These are phyloP conservation scores for Porpolomopsis calyptriformis DNA, from an alignment of 768 basidiomycete species.

Conservation along the genomic window DNA sequence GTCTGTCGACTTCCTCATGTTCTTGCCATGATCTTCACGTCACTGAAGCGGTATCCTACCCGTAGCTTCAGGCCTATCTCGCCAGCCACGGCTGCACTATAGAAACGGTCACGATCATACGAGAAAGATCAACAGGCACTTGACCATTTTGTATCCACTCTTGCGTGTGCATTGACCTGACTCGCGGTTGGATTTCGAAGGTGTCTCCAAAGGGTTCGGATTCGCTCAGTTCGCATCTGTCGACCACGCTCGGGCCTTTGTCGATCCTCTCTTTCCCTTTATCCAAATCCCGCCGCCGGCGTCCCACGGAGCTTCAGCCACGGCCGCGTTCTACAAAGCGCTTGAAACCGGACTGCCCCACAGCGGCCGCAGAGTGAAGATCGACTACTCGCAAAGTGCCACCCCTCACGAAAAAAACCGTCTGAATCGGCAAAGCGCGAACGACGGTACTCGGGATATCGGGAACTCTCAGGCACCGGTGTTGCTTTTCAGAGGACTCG, in stretches of 20 bases:
- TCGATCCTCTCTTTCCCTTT: slow-evolving; percentile 85
- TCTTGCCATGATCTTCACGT: slow-evolving; percentile 20
- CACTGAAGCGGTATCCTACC: slow-evolving; percentile 29
- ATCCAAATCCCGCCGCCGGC: slow-evolving; percentile 87
- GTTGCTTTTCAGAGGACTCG: slow-evolving; percentile 83
- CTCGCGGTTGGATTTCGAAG: slow-evolving; percentile 63
- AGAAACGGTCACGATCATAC: slow-evolving; percentile 89
- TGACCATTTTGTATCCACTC: slow-evolving; percentile 66
- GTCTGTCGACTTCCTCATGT: slow-evolving; percentile 45
- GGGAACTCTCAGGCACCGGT: slow-evolving; percentile 76
- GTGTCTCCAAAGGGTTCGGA: slow-evolving; percentile 90
- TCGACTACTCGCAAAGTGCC: slow-evolving; percentile 89
- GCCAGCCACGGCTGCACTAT: slow-evolving; percentile 60
- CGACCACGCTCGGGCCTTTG: slow-evolving; percentile 83
- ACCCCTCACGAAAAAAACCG: slow-evolving; percentile 59
- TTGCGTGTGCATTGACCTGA: slow-evolving; percentile 65
- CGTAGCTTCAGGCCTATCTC: slow-evolving; percentile 73
- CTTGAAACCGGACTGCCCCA: slow-evolving; percentile 61
- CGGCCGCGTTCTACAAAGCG: slow-evolving; percentile 61
- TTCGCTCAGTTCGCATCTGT: slow-evolving; percentile 87
- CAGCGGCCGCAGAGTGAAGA: slow-evolving; percentile 81
- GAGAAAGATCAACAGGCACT: slow-evolving; percentile 94
- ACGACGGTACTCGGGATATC: slow-evolving; percentile 95
- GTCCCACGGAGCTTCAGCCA: slow-evolving; percentile 74
- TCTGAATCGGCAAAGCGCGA: slow-evolving; percentile 50